Percentiles rank a stretch among this genome's conserved stretches.
phyloP scores from a whole-genome alignment of 305 asterid genomes.

The Fraxinus sp. region DNA sequence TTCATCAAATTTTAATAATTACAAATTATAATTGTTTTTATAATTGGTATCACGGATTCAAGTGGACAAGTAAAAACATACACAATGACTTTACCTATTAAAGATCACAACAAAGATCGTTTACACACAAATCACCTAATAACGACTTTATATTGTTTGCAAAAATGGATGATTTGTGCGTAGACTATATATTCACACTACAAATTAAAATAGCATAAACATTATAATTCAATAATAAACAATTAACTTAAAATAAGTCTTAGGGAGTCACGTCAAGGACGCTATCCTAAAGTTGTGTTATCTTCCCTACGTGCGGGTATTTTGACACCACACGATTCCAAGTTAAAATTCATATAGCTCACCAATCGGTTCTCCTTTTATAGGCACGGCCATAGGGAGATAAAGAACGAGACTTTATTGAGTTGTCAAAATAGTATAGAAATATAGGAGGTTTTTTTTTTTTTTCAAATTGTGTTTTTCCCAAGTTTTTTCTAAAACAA shows the following conservation, averaged over 20 bases:
- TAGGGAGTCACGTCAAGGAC: no score
- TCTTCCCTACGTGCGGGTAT: background rate
- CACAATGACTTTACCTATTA: background rate
- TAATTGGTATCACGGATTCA: background rate
- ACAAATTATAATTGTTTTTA: no score
- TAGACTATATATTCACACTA: background rate
- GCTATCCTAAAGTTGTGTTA: background rate
- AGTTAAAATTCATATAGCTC: background rate
- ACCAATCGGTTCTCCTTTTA: background rate
- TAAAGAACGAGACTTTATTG: background rate
- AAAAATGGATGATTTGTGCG: background rate
- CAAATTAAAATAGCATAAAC: no score
- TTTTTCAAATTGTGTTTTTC: no score
- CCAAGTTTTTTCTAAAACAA: background rate
- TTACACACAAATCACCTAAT: background rate
- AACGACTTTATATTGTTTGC: background rate
- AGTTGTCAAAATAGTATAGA: background rate
- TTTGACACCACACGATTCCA: background rate
- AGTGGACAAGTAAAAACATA: background rate
- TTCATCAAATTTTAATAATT: no score
- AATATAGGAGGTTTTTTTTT: no score
- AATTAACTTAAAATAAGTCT: background rate
- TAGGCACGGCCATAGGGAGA: no score
- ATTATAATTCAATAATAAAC: no score
- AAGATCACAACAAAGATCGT: background rate